Conservation (phyloP, 2,329 filamentous ascomycete species). For the Aspergillus ibericus region DNA sequence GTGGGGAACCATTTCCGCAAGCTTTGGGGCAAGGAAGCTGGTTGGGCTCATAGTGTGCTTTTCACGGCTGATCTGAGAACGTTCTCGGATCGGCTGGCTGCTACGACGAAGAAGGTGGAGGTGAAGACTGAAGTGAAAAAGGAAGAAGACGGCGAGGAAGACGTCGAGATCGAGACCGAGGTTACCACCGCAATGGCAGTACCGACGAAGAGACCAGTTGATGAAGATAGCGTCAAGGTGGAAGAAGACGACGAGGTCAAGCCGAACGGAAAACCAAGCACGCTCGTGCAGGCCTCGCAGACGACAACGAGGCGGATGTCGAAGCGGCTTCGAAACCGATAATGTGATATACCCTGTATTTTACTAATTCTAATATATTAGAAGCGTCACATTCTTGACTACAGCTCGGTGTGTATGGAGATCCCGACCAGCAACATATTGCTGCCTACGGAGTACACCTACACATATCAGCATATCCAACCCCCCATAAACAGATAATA, state of each 20-base stretch:
- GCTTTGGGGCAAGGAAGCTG: slow-evolving; percentile 90
- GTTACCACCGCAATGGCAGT: slow-evolving; percentile 23
- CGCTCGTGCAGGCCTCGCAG: slow-evolving; percentile 21
- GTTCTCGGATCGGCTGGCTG: slow-evolving; percentile 68
- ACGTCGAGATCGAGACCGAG: slow-evolving; percentile 23
- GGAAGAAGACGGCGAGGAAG: slow-evolving; percentile 21
- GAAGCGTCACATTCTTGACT: too few species aligned
- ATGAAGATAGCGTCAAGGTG: slow-evolving; percentile 22
- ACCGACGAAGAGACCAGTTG: slow-evolving; percentile 24
- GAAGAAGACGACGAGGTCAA: slow-evolving; percentile 21
- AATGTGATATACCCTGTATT: not conserved
- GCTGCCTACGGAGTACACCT: too few species aligned
- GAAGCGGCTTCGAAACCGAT: slow-evolving; percentile 30
- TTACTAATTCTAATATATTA: not conserved
- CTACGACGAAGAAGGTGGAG: slow-evolving; percentile 38
- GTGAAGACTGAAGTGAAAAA: slow-evolving; percentile 30
- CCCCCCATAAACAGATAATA: too few species aligned
- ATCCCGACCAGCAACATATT: too few species aligned
- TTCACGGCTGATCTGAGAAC: slow-evolving; percentile 90
- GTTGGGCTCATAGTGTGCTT: slow-evolving; percentile 95
- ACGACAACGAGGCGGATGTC: slow-evolving; percentile 31
- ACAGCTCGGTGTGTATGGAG: too few species aligned
- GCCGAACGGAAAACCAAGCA: slow-evolving; percentile 21
- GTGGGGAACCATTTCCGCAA: slow-evolving; percentile 85
- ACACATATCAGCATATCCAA: too few species aligned